These are phyloP conservation scores for Thelephora aurantiotincta DNA, from an alignment of 768 basidiomycete species.

Conservation along the genomic window DNA sequence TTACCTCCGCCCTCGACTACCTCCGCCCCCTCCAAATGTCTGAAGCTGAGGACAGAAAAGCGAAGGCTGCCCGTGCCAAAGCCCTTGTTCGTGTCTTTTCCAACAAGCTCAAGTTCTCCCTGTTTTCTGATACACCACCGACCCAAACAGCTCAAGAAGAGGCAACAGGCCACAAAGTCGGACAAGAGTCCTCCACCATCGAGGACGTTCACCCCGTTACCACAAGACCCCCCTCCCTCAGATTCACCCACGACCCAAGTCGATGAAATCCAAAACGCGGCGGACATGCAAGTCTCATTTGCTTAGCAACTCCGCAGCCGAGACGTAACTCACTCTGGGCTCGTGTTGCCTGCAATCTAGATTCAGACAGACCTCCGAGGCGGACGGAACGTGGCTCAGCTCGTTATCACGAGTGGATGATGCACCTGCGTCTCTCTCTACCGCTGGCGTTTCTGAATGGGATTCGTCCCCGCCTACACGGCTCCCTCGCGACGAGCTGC, in stretches of 20 bases:
- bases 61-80: constrained; percentile 73
- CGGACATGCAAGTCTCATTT: constrained; percentile 46
- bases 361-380: constrained; percentile 23
- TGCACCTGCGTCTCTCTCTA: constrained; percentile 14
- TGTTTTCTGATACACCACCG: not conserved
- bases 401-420: constrained; percentile 34
- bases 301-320: too few species aligned
- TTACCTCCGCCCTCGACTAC: not conserved
- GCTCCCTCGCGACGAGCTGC: too few species aligned
- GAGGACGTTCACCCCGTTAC: constrained; percentile 18
- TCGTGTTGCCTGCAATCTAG: constrained; percentile 12
- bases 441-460: constrained; percentile 9
- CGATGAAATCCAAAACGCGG: constrained; percentile 27
- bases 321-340: constrained; percentile 2
- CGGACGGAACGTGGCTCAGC: constrained; percentile 44
- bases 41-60: constrained; percentile 60
- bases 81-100: constrained; percentile 43
- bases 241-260: constrained; percentile 4
- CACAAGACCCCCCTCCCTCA: constrained; percentile 10
- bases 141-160: constrained; percentile 56
- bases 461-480: too few species aligned
- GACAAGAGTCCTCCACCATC: constrained; percentile 31
- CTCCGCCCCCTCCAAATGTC: constrained; percentile 15
- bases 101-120: not conserved
- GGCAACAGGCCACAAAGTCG: constrained; percentile 40